Evolutionary conservation across 23 red algal species (phyloP).

Genomic region (Pyropia yezoensis): DNA sequence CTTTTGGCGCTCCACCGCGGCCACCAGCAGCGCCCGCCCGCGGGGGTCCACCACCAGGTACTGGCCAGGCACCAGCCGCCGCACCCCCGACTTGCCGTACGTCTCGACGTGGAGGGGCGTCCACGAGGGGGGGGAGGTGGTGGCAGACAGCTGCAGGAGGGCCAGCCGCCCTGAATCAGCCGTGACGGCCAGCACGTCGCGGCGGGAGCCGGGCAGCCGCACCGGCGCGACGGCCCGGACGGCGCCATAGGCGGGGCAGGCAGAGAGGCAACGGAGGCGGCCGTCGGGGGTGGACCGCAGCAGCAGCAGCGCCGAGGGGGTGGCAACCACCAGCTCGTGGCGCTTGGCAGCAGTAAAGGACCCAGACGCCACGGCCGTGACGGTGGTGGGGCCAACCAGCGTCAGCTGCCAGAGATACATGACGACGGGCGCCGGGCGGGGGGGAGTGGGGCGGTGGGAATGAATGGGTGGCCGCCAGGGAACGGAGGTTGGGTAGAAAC

Average conservation of each 20-base stretch:
- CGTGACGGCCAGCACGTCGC: conserved; percentile 51
- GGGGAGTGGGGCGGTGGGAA: background rate
- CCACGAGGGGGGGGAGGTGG: conserved; percentile 11
- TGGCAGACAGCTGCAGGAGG: conserved; percentile 28
- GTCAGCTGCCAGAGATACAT: conserved; percentile 85
- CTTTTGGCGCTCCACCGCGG: conserved; percentile 66
- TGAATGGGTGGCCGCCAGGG: background rate
- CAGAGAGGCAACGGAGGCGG: conserved; percentile 29
- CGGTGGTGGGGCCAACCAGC: conserved; percentile 18
- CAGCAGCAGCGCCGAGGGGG: conserved; percentile 20
- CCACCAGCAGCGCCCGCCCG: conserved; percentile 67
- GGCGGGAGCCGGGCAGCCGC: conserved; percentile 51
- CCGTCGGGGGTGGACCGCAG: conserved; percentile 22
- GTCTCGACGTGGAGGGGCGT: conserved; percentile 30
- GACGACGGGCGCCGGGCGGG: background rate
- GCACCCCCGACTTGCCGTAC: conserved; percentile 61
- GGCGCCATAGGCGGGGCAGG: conserved; percentile 23
- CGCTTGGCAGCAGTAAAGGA: conserved; percentile 56
- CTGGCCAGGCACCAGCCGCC: conserved; percentile 64
- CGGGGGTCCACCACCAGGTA: conserved; percentile 51
- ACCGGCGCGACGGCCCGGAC: conserved; percentile 42
- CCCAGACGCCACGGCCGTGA: conserved; percentile 30
- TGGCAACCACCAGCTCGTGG: conserved; percentile 50
- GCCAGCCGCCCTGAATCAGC: conserved; percentile 62
- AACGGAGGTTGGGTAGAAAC: background rate